Conservation (phyloP, 768 basidiomycete genomes). For the Ramaria rubella region DNA sequence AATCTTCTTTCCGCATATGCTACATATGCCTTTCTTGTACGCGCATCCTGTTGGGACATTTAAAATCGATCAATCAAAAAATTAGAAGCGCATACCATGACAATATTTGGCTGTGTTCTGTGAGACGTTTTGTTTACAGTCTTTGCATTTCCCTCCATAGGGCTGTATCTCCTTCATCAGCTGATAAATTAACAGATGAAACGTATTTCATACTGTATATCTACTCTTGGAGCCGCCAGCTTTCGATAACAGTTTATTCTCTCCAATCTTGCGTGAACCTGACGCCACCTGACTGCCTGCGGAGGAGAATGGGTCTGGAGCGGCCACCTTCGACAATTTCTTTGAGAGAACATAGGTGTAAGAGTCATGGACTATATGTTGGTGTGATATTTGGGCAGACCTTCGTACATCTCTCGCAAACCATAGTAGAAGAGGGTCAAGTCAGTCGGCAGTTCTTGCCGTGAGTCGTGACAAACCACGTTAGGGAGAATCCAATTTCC, state of each 20-base stretch:
- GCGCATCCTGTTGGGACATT: constrained; percentile 63
- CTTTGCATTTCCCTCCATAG: constrained; percentile 81
- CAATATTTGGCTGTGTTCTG: constrained; percentile 88
- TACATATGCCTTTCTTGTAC: constrained; percentile 79
- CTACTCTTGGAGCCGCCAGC: constrained; percentile 28
- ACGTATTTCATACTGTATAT: constrained; percentile 10
- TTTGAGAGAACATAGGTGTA: constrained; percentile 24
- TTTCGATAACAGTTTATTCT: constrained; percentile 73
- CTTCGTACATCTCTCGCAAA: constrained; percentile 82
- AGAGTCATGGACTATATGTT: constrained; percentile 4
- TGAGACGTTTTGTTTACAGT: constrained; percentile 76
- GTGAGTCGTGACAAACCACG: no score
- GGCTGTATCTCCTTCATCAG: constrained; percentile 40
- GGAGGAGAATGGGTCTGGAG: constrained; percentile 79
- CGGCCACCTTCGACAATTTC: constrained; percentile 89
- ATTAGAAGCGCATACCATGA: constrained; percentile 50
- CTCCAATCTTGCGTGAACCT: constrained; percentile 72
- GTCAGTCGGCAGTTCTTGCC: no score
- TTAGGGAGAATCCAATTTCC: no score
- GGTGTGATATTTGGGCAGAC: constrained; percentile 29
- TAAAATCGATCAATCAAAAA: constrained; percentile 9
- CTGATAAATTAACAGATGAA: background rate
- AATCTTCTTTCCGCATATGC: constrained; percentile 83
- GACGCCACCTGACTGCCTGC: constrained; percentile 71
- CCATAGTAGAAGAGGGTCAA: constrained; percentile 46